Base-by-base conservation (phyloP, 2,329 filamentous ascomycete genomes). In the Botrytis medusae region DNA sequence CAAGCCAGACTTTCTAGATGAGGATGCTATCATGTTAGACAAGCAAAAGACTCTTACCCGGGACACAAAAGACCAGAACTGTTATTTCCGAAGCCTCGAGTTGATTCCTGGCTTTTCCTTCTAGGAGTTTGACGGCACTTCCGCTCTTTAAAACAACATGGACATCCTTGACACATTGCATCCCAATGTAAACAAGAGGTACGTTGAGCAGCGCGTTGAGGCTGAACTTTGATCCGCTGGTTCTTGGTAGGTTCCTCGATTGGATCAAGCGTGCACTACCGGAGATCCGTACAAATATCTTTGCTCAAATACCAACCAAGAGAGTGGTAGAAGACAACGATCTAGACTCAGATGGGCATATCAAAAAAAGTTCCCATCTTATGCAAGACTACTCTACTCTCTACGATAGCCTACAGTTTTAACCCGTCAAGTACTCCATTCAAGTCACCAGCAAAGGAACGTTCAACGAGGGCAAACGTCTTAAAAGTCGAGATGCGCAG, bases 71-170 rank as follows among this genome's bases (percentile, higher is more conserved):
- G 62, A 16, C 29, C 29, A 9, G 4, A 29, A 48, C n/a, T 25
- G n/a, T 65, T 25, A 65, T 65, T 65, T 65, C 29, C 25, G 29
- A 65, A 44, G 29, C n/a, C 10, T 46, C n/a, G 29, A 48, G 20
- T 48, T 65, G 42, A 65, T 65, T 25, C 62, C 62, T 65, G 62
- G 62, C 29, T 48, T 65, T 14, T 42, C 62, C 7, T 34, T 48
- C 12, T 25, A 3, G 29, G 62, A 65, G 29, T 65, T 65, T 25
- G 42, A 14, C 48, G 42, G 42, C 12, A 29, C 42, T 48, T 22
- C 42, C 7, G 7, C 7, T 34, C 7, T 16, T 12, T 9, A 48
- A 20, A 12, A 65, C 2, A 18, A 16, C 9, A 1, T 12, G 7
- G 20, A 34, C n/a, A 22, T 25, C 20, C 20, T 20, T 65, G n/a